phyloP scores from a whole-genome alignment of 495 filamentous ascomycete species.

The Sordaria brevicollis region DNA sequence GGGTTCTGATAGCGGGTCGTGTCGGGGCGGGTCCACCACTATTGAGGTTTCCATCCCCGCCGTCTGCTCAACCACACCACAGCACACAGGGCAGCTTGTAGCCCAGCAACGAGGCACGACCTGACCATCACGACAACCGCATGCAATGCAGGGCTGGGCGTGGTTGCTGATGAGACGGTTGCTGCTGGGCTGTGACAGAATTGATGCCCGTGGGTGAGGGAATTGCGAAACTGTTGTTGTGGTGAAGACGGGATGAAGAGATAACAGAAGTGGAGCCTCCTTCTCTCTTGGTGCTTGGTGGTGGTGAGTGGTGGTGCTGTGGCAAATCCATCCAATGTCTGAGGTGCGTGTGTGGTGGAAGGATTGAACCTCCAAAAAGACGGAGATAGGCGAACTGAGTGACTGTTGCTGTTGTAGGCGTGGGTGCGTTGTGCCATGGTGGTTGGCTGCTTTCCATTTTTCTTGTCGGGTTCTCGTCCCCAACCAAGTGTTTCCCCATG shows the following conservation, averaged over 20 bases:
- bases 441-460: not conserved
- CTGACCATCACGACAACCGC: too few species aligned
- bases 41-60: too few species aligned
- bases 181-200: not conserved
- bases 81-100: too few species aligned
- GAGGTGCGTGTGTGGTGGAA: too few species aligned
- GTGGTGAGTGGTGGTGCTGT: not conserved
- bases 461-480: too few species aligned
- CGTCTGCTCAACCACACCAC: not conserved
- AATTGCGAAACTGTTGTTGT: too few species aligned
- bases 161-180: not conserved
- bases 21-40: not conserved
- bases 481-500: not conserved
- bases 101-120: not conserved
- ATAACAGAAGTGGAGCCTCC: not conserved
- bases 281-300: not conserved
- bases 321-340: not conserved
- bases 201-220: not conserved
- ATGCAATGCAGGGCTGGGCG: not conserved
- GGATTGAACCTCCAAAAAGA: not conserved
- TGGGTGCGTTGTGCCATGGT: not conserved
- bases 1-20: not conserved
- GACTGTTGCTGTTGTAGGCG: not conserved
- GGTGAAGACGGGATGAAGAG: too few species aligned
- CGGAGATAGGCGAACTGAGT: not conserved